Evolutionary conservation across 352 stramenopile species (phyloP).

Genomic region (Phytophthora cryptogea): DNA sequence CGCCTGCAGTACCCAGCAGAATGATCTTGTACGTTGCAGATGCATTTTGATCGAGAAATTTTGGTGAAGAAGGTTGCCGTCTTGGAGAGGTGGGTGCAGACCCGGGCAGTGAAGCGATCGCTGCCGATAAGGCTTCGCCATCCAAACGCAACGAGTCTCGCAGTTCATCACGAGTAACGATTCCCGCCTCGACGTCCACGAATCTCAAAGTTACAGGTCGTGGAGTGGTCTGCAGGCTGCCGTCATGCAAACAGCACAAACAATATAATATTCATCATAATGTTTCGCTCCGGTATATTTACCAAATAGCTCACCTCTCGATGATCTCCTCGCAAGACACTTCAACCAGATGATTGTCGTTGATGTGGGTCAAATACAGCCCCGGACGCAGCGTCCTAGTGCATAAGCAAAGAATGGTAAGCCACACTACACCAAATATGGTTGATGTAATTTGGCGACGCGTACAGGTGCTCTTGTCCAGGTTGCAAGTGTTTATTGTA

Average conservation of each 20-base stretch:
- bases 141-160: constrained; percentile 65
- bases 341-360: constrained; percentile 67
- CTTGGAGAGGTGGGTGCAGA: constrained; percentile 20
- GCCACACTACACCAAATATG: background rate
- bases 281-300: background rate
- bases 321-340: constrained; percentile 74
- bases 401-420: background rate
- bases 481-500: constrained; percentile 72
- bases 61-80: constrained; percentile 20
- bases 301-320: constrained; percentile 33
- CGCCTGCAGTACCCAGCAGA: constrained; percentile 72
- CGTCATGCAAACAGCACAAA: background rate
- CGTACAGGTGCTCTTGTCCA: constrained; percentile 65
- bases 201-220: constrained; percentile 71
- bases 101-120: constrained; percentile 22
- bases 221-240: constrained; percentile 55
- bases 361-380: constrained; percentile 84
- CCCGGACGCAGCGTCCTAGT: constrained; percentile 60
- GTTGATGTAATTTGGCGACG: background rate
- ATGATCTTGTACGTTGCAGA: constrained; percentile 77
- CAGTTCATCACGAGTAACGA: constrained; percentile 77
- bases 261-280: background rate
- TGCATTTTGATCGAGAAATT: constrained; percentile 4
- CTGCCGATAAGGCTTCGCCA: constrained; percentile 25
- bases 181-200: constrained; percentile 75